Base-by-base conservation (phyloP, 352 stramenopile genomes). In the Aphanomyces stellatus region DNA sequence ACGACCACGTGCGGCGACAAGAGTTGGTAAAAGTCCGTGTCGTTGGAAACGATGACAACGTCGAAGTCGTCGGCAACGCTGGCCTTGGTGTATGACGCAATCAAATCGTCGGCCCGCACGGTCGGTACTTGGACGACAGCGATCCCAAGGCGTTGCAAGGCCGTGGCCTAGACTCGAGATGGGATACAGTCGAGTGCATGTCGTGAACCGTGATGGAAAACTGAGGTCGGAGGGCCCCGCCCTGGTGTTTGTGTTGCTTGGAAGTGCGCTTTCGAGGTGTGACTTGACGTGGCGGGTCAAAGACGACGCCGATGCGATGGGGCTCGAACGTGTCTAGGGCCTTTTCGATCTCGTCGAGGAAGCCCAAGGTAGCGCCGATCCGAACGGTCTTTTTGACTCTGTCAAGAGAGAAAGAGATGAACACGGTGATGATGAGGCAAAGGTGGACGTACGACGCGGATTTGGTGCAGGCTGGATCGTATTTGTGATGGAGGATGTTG, bases 1-100 rank as follows among this genome's bases (percentile, higher is more conserved):
- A 93, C 61, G 63, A 88, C 74, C n/a, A 93, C 81, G 42, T 19
- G 35, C 11, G 33, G 35, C 49, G 42, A 33, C 25, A 76, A 76
- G 37, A 88, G 80, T 69, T 88, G 80, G 30, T 87, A 56, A 53
- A 88, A 87, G 65, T 88, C 80, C 51, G 84, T 88, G 57, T 88
- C 80, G 42, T 88, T 87, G 24, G 80, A 88, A 34, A 87, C 75
- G 33, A 88, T 63, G 56, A 88, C 66, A 30, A 87, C 77, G 25
- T 87, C 74, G 51, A 82, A 76, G 5, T 71, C 77, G 22, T 56
- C 56, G 1, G 68, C 65, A 0, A 75, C 71, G 48, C 72, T 80
- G 51, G 81, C 74, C 24, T 70, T 72, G 28, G 76, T 71, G 62
- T 88, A 88, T 0, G 80, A 87, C n/a, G 80, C 80, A 51, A 88